These are phyloP conservation scores for Glarea lozoyensis DNA, from an alignment of 495 filamentous ascomycete species.

Conservation along the genomic window DNA sequence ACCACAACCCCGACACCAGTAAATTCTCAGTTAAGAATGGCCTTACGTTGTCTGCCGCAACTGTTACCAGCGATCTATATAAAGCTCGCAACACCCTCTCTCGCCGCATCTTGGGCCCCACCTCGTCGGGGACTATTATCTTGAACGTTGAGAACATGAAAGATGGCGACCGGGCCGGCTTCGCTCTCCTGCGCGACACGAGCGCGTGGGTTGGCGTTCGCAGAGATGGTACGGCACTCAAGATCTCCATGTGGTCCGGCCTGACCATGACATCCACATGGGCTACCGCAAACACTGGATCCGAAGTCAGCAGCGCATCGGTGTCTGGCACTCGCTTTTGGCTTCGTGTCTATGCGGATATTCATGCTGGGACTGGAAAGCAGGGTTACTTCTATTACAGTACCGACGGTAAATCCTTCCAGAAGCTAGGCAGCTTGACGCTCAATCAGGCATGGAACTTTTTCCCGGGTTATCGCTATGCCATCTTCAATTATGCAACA, in stretches of 20 bases:
- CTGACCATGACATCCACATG: slow-evolving; percentile 20
- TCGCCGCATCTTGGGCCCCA: slow-evolving; percentile 41
- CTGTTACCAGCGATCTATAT: slow-evolving; percentile 43
- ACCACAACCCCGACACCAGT: slow-evolving; percentile 45
- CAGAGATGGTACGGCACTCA: slow-evolving; percentile 18
- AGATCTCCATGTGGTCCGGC: slow-evolving; percentile 17
- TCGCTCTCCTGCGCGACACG: slow-evolving; percentile 40
- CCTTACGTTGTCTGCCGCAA: slow-evolving; percentile 36
- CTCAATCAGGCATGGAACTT: slow-evolving; percentile 39
- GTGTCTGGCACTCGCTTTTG: slow-evolving; percentile 5
- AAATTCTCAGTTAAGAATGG: slow-evolving; percentile 18
- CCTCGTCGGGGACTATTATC: slow-evolving; percentile 31
- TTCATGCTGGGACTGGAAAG: slow-evolving; percentile 14
- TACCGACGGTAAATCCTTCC: slow-evolving; percentile 36
- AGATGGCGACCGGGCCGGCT: slow-evolving; percentile 43
- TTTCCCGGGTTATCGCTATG: slow-evolving; percentile 49
- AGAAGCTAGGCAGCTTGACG: slow-evolving; percentile 30
- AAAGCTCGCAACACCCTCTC: slow-evolving; percentile 47
- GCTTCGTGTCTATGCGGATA: slow-evolving; percentile 11
- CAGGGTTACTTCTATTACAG: slow-evolving; percentile 42
- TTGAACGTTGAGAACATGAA: slow-evolving; percentile 37
- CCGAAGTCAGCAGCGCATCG: not conserved
- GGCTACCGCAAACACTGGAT: slow-evolving; percentile 11
- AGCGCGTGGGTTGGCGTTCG: slow-evolving; percentile 44
- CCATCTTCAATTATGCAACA: slow-evolving; percentile 50